Evolutionary conservation across 1,284 basidiomycete genomes (phyloP).

Genomic region (Rhodotorula sp.): DNA sequence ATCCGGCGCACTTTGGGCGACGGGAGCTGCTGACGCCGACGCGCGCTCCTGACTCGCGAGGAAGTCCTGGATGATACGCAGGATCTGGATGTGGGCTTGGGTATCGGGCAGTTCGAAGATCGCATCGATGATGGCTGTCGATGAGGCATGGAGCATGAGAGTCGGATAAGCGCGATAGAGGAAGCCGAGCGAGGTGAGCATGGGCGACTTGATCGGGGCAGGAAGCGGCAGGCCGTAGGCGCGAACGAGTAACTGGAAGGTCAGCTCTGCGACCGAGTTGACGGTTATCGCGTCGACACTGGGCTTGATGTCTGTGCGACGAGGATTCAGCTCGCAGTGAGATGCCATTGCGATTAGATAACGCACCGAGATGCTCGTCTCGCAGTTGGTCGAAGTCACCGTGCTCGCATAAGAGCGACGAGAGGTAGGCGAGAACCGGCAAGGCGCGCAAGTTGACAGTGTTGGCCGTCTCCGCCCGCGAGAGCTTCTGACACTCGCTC

Average conservation of each 20-base stretch:
- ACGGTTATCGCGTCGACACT: constrained; percentile 62
- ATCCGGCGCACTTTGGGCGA: constrained; percentile 47
- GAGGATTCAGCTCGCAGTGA: background rate
- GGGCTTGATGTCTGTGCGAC: constrained; percentile 28
- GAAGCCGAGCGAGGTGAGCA: constrained; percentile 78
- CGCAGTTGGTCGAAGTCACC: constrained; percentile 81
- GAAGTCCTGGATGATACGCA: constrained; percentile 89
- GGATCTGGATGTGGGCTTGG: constrained; percentile 63
- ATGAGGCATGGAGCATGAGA: constrained; percentile 75
- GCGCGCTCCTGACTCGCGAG: constrained; percentile 58
- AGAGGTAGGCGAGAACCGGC: constrained; percentile 71
- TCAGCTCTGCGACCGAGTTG: constrained; percentile 74
- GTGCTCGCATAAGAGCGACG: constrained; percentile 80
- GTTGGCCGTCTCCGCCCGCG: constrained; percentile 2
- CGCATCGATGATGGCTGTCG: constrained; percentile 81
- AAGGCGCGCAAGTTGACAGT: constrained; percentile 37
- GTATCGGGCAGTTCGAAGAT: constrained; percentile 69
- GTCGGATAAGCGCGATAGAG: constrained; percentile 89
- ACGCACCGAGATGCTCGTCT: constrained; percentile 16
- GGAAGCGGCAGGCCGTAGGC: constrained; percentile 67
- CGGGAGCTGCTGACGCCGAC: constrained; percentile 57
- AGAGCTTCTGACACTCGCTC: constrained; percentile 21
- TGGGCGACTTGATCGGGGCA: constrained; percentile 61
- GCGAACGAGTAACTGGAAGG: constrained; percentile 70
- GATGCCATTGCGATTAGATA: too few relatives aligned